Percentiles rank a stretch among this genome's conserved stretches.
phyloP scores from a whole-genome alignment of 352 stramenopile species.

The Phytophthora fragariae region DNA sequence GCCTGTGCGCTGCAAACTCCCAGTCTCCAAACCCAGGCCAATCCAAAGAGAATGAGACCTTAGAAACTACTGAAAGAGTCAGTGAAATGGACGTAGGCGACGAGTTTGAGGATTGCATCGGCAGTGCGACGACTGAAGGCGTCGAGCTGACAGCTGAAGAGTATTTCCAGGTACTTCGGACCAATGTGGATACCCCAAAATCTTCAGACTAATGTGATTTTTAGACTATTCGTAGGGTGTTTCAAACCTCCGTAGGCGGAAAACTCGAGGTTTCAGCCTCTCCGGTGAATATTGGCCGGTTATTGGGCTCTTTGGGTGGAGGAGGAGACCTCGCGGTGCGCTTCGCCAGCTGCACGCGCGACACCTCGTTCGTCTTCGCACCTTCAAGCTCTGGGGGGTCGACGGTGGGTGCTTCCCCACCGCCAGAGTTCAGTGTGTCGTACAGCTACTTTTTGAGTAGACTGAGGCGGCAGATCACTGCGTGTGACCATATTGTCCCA shows the following conservation, averaged over 20 bases:
- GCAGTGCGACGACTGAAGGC: not conserved
- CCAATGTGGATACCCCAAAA: not conserved
- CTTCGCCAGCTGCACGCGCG: conserved; percentile 19
- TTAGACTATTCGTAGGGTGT: conserved; percentile 5
- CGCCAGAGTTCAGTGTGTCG: conserved; percentile 19
- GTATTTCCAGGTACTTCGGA: conserved; percentile 14
- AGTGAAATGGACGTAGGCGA: not conserved
- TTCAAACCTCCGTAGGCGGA: not conserved
- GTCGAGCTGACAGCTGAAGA: not conserved
- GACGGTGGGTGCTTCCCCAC: not conserved
- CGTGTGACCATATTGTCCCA: conserved; percentile 46
- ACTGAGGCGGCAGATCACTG: conserved; percentile 28
- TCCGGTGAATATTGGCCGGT: not conserved
- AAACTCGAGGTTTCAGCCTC: conserved; percentile 4
- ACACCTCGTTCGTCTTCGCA: conserved; percentile 22
- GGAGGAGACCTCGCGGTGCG: not conserved
- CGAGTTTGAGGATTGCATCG: conserved; percentile 22
- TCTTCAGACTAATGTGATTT: not conserved
- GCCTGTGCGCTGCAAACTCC: conserved; percentile 36
- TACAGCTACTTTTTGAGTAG: conserved; percentile 24
- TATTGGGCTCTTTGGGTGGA: not conserved
- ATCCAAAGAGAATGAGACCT: not conserved
- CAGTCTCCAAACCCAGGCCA: not conserved
- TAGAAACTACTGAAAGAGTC: not conserved
- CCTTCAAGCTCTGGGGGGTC: not conserved